phyloP scores from a whole-genome alignment of 2,329 filamentous ascomycete species.

The Fusarium sp. region DNA sequence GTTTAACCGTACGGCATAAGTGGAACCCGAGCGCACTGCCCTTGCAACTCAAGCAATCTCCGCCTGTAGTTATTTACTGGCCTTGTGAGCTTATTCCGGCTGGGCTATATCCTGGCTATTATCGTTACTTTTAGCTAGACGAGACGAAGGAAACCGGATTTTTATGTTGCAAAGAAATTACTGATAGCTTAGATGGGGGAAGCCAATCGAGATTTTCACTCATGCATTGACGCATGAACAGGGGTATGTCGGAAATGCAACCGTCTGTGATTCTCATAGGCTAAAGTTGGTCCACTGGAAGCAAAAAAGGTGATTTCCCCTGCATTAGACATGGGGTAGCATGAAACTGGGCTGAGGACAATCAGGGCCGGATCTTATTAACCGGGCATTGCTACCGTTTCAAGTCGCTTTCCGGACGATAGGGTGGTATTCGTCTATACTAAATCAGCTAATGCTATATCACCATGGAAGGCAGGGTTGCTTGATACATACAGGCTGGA shows the following conservation, averaged over 20 bases:
- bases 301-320: constrained; percentile 8
- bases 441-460: background rate
- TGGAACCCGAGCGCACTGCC: background rate
- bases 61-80: background rate
- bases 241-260: constrained; percentile 3
- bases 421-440: background rate
- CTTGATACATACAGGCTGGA: background rate
- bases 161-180: constrained; percentile 10
- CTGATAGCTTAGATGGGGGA: background rate
- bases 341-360: constrained; percentile 10
- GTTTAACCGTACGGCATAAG: constrained; percentile 12
- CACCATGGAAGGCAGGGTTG: background rate
- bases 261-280: background rate
- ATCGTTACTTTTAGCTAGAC: constrained; percentile 1
- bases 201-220: constrained; percentile 24
- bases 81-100: constrained; percentile 12
- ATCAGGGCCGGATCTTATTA: constrained; percentile 9
- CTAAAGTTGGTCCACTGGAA: background rate
- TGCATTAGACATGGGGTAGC: constrained; percentile 19
- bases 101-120: constrained; percentile 9
- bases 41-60: constrained; percentile 24
- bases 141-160: constrained; percentile 19
- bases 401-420: constrained; percentile 7
- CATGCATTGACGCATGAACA: constrained; percentile 25
- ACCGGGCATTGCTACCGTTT: constrained; percentile 17